These are phyloP conservation scores for Diaporthe sp. DNA, from an alignment of 2,329 filamentous ascomycete genomes.

Conservation along the genomic window DNA sequence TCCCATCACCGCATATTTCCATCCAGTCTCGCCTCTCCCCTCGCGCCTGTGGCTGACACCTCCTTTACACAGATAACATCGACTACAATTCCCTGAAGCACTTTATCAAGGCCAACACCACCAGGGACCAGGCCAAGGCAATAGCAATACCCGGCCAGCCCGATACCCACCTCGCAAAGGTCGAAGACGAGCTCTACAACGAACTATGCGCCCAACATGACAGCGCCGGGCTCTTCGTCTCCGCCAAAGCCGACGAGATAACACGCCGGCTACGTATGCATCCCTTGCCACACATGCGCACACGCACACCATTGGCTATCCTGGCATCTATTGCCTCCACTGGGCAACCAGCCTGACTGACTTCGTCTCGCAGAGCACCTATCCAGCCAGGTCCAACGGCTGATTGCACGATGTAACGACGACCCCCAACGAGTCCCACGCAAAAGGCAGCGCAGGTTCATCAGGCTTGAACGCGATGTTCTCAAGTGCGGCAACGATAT, in stretches of 20 bases:
- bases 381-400: constrained; percentile 60
- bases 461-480: constrained; percentile 66
- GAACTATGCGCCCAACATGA: constrained; percentile 83
- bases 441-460: constrained; percentile 65
- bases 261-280: constrained; percentile 74
- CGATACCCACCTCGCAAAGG: constrained; percentile 69
- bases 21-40: background rate
- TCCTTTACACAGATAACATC: constrained; percentile 75
- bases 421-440: constrained; percentile 52
- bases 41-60: constrained; percentile 39
- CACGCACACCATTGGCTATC: constrained; percentile 8
- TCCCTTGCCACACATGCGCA: constrained; percentile 8
- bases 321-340: background rate
- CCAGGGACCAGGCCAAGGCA: constrained; percentile 75
- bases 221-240: constrained; percentile 82
- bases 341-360: constrained; percentile 5
- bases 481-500: constrained; percentile 78
- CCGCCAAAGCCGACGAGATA: constrained; percentile 85
- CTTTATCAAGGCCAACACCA: constrained; percentile 85
- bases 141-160: constrained; percentile 81
- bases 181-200: constrained; percentile 79
- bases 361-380: constrained; percentile 59
- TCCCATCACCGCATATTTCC: constrained; percentile 32
- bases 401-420: constrained; percentile 59
- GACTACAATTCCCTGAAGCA: constrained; percentile 91